phyloP scores from a whole-genome alignment of 2,329 filamentous ascomycete genomes.

The Ampelomyces quisqualis region DNA sequence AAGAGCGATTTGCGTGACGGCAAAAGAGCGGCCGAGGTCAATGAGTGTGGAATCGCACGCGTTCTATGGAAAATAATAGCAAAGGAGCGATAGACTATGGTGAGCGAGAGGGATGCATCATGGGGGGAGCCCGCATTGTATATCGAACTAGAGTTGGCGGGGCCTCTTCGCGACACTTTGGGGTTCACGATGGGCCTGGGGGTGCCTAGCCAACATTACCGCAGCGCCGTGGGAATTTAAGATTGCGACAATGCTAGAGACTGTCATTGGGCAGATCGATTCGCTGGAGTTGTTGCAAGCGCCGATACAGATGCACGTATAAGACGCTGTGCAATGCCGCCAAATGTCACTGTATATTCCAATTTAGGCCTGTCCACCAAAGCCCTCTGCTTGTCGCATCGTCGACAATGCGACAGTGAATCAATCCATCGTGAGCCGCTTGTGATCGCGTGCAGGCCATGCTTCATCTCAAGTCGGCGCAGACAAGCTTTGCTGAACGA shows the following conservation, averaged over 20 bases:
- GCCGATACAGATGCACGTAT: not conserved
- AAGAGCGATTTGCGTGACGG: slow-evolving; percentile 11
- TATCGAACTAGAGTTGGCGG: slow-evolving; percentile 25
- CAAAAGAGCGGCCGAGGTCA: slow-evolving; percentile 12
- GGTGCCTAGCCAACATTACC: slow-evolving; percentile 24
- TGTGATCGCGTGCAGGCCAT: slow-evolving; percentile 11
- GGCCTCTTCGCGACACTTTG: slow-evolving; percentile 16
- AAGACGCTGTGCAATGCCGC: not conserved
- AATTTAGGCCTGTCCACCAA: no score
- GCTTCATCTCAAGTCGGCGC: slow-evolving; percentile 25
- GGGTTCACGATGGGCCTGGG: slow-evolving; percentile 18
- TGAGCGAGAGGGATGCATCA: slow-evolving; percentile 15
- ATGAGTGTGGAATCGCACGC: slow-evolving; percentile 27
- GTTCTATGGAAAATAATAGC: slow-evolving; percentile 15
- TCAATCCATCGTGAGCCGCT: slow-evolving; percentile 1
- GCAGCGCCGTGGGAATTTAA: slow-evolving; percentile 13
- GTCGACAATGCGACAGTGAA: no score
- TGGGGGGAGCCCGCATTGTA: slow-evolving; percentile 24
- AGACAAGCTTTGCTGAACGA: slow-evolving; percentile 20
- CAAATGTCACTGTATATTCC: no score
- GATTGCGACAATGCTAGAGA: slow-evolving; percentile 18
- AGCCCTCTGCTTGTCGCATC: no score
- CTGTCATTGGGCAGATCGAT: slow-evolving; percentile 11
- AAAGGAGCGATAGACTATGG: slow-evolving; percentile 24
- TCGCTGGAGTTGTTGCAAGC: slow-evolving; percentile 8